phyloP scores from a whole-genome alignment of 225 moss, liverwort and hornwort genomes.

The Lunularia cruciata region DNA sequence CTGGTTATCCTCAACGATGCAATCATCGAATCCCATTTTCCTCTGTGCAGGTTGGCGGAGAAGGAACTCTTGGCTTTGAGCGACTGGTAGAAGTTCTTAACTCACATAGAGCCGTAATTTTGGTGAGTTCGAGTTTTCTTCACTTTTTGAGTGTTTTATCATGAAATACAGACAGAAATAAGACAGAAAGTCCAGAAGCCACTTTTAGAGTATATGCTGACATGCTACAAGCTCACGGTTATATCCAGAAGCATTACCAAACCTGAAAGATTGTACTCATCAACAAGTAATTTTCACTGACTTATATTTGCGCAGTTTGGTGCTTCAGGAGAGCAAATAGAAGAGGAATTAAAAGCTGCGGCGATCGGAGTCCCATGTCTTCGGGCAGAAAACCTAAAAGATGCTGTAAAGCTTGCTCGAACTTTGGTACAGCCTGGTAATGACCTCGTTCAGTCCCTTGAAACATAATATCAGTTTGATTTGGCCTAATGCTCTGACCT shows the following conservation, averaged over 20 bases:
- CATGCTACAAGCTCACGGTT: not conserved
- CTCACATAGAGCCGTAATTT: constrained; percentile 74
- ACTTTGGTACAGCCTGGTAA: constrained; percentile 69
- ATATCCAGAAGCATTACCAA: too few relatives aligned
- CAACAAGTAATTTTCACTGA: too few relatives aligned
- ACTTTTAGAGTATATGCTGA: too few relatives aligned
- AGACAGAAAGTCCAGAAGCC: not conserved
- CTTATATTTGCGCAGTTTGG: constrained; percentile 61
- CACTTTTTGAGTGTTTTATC: too few relatives aligned
- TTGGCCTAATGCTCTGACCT: too few relatives aligned
- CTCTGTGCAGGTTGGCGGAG: constrained; percentile 49
- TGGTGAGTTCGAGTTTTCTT: constrained; percentile 47
- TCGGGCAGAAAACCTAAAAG: constrained; percentile 54
- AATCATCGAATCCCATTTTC: too few relatives aligned
- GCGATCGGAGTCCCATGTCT: constrained; percentile 61
- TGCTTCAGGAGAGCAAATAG: constrained; percentile 81
- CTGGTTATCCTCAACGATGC: too few relatives aligned
- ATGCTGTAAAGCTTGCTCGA: constrained; percentile 72
- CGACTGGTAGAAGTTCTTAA: constrained; percentile 54
- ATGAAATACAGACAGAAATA: too few relatives aligned
- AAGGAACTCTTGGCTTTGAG: constrained; percentile 64
- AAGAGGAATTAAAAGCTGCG: constrained; percentile 62
- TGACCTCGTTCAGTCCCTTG: too few relatives aligned
- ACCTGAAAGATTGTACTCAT: too few relatives aligned
- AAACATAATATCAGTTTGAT: too few relatives aligned